Evolutionary conservation across 2,329 filamentous ascomycete genomes (phyloP), one percentile per base, ranked within the genome.

Genomic region (Curvularia verruculosa): DNA sequence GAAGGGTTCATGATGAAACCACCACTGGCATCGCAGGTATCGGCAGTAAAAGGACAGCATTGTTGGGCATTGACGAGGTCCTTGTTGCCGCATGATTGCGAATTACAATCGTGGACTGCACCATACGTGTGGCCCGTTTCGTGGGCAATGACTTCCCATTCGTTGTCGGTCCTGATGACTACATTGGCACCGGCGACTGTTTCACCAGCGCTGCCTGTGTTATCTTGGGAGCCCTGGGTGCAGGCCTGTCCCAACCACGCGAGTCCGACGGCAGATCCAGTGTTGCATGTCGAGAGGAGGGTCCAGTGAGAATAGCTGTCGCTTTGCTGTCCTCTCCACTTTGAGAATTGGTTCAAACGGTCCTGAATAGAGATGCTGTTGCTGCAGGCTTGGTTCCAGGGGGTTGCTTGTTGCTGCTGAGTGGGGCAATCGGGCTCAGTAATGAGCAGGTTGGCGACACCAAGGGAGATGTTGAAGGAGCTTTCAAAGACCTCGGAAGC

Each of bases 131-230:
- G 94, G 1, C 93, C 94, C 3, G 89, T 88, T 77, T 98, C 94
- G 74, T 98, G 94, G 28, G 94, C 94, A 77, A 98, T 91, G 56
- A 98, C 90, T 75, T 97, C 92, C 94, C 94, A 98, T 73, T 96
- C 93, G 3, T 87, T 89, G 21, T 85, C 83, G 0, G 92, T 96
- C 62, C 87, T 87, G 24, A 95, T 88, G 21, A 99, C 92, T 1
- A 99, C 91, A 72, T 97, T 98, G 59, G 94, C 88, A 29, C 91
- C 90, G 19, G 90, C 88, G 28, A 96, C 89, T 0, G 87, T 91
- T 76, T 95, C 90, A 59, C 85, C 85, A 28, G 77, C 79, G 41
- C 73, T 78, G 52, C 75, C 75, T 8, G 74, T 77, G 34, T 75
- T 73, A 49, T 71, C 75, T 40, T 83, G 78, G 19, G 85, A 83